Evolutionary conservation across 106 monocot genomes (phyloP).

Genomic region (Dendrobium huoshanense): DNA sequence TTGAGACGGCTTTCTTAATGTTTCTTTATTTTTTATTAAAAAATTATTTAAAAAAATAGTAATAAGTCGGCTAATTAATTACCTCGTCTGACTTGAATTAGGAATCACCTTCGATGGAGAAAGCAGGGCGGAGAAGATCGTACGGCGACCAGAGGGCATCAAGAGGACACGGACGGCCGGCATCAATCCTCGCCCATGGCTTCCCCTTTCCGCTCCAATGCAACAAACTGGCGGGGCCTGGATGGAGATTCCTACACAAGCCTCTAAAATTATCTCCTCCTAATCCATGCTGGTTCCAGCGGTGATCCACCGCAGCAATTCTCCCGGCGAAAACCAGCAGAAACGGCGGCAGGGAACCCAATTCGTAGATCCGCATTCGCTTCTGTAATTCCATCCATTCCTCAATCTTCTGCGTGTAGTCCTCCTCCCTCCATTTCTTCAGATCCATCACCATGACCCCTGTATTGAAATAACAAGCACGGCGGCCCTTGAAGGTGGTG

Average conservation of each 20-base stretch:
- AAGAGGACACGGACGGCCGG: constrained; percentile 63
- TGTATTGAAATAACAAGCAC: constrained; percentile 86
- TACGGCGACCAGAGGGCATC: constrained; percentile 83
- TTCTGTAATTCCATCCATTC: constrained; percentile 93
- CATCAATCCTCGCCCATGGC: constrained; percentile 78
- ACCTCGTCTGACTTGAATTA: too few species aligned
- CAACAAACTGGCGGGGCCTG: constrained; percentile 68
- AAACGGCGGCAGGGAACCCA: constrained; percentile 89
- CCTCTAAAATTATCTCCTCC: constrained; percentile 82
- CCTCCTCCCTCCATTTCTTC: constrained; percentile 41
- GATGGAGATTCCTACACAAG: constrained; percentile 61
- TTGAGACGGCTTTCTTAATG: too few species aligned
- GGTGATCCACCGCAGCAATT: constrained; percentile 64
- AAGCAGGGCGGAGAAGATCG: constrained; percentile 42
- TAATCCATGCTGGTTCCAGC: constrained; percentile 91
- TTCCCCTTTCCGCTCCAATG: constrained; percentile 97
- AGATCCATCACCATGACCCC: constrained; percentile 92
- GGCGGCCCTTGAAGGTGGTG: constrained; percentile 41
- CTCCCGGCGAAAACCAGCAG: constrained; percentile 69
- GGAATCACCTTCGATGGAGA: constrained; percentile 12
- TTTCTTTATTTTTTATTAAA: too few species aligned
- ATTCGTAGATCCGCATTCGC: constrained; percentile 82
- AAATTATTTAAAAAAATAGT: too few species aligned
- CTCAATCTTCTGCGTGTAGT: constrained; percentile 66
- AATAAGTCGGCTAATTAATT: too few species aligned